A percentile compares a stretch with the other conserved stretches of the same genome.
Evolutionary conservation across 805 yeast species (phyloP).

Genomic region (Ogataea parapolymorpha): DNA sequence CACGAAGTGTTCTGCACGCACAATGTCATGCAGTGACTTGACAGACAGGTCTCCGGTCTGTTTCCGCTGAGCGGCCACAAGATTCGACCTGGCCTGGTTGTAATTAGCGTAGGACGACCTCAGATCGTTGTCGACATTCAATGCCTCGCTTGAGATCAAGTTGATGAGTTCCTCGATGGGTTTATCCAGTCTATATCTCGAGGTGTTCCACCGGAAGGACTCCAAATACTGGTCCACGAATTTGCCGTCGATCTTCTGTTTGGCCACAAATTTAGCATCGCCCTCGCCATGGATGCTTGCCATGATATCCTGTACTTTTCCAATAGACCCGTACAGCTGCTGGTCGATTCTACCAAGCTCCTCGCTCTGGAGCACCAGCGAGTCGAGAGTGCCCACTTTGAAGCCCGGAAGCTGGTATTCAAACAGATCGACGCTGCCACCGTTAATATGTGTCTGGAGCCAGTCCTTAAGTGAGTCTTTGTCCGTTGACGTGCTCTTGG

Average conservation of each 20-base stretch:
- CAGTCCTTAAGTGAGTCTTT: constrained; percentile 37
- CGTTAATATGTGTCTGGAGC: constrained; percentile 53
- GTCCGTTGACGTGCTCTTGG: constrained; percentile 27
- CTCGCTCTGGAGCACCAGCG: constrained; percentile 85
- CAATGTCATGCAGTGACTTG: constrained; percentile 85
- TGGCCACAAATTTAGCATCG: constrained; percentile 19
- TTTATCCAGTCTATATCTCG: constrained; percentile 82
- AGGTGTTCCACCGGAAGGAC: constrained; percentile 81
- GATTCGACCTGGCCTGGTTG: constrained; percentile 76
- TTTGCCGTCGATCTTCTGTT: constrained; percentile 36
- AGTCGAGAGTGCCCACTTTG: constrained; percentile 93
- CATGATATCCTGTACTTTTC: constrained; percentile 75
- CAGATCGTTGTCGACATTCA: constrained; percentile 81
- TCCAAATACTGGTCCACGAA: constrained; percentile 63
- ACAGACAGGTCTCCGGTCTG: constrained; percentile 91
- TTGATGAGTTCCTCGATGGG: constrained; percentile 73
- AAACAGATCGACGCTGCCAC: constrained; percentile 56
- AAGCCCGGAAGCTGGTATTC: constrained; percentile 72
- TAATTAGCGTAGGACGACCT: constrained; percentile 70
- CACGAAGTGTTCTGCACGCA: constrained; percentile 78
- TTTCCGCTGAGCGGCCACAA: constrained; percentile 87
- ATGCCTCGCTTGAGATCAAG: constrained; percentile 69
- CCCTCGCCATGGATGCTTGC: constrained; percentile 40
- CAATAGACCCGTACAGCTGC: constrained; percentile 67
- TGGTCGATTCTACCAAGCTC: constrained; percentile 79